These are phyloP conservation scores for Termitomyces sp. DNA, from an alignment of 768 basidiomycete genomes.

Conservation along the genomic window DNA sequence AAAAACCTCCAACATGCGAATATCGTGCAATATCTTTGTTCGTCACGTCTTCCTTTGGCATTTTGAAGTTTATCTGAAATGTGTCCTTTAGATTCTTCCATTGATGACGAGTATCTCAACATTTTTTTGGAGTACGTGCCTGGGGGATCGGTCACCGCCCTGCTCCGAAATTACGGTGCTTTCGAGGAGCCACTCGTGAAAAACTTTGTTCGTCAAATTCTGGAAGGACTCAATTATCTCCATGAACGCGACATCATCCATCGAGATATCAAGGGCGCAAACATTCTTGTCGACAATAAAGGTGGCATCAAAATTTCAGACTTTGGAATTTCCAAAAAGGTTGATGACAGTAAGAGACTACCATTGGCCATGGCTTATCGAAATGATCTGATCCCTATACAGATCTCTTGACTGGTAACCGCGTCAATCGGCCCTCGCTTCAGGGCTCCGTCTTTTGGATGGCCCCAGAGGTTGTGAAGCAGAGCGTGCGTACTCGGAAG, in stretches of 20 bases:
- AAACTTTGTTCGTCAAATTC: constrained; percentile 90
- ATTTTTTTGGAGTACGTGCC: constrained; percentile 98
- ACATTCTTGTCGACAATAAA: constrained; percentile 97
- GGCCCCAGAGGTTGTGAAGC: constrained; percentile 98
- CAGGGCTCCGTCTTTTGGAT: constrained; percentile 99
- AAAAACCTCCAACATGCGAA: constrained; percentile 92
- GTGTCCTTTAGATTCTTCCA: constrained; percentile 73
- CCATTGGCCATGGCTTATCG: not conserved
- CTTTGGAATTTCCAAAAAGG: constrained; percentile 96
- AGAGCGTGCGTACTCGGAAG: constrained; percentile 85
- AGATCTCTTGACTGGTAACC: constrained; percentile 54
- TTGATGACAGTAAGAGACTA: constrained; percentile 77
- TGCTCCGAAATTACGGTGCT: constrained; percentile 87
- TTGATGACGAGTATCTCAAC: constrained; percentile 87
- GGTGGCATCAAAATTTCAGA: constrained; percentile 97
- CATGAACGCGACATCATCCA: constrained; percentile 95
- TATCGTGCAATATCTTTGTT: constrained; percentile 97
- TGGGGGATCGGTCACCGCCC: constrained; percentile 87
- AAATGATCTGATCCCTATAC: not conserved
- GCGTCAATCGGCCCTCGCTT: constrained; percentile 83
- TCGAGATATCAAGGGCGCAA: constrained; percentile 98
- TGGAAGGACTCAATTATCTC: constrained; percentile 84
- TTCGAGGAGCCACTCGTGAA: constrained; percentile 91
- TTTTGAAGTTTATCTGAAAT: not conserved
- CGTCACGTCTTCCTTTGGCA: constrained; percentile 21